Conservation (phyloP, 2,329 filamentous ascomycete species). For the Truncatella angustata region DNA sequence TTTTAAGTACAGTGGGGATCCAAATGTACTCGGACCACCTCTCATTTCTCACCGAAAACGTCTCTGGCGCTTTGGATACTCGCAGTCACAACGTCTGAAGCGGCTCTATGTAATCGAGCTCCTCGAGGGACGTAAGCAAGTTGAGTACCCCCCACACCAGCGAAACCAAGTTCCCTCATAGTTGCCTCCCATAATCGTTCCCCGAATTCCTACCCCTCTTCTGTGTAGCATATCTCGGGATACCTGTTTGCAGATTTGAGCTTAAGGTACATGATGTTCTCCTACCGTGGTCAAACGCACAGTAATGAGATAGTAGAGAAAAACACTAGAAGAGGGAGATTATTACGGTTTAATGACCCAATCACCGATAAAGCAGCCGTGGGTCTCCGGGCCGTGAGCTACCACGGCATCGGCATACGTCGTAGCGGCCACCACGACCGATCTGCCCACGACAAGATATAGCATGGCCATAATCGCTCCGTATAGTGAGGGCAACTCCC, state of each 20-base stretch:
- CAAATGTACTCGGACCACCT: too few species aligned
- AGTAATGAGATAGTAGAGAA: background rate
- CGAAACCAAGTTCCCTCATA: background rate
- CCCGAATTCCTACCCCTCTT: background rate
- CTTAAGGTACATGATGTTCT: too few species aligned
- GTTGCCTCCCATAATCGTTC: constrained; percentile 3
- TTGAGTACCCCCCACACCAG: too few species aligned
- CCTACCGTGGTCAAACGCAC: background rate
- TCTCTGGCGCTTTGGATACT: too few species aligned
- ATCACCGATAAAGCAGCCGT: background rate
- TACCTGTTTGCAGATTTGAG: background rate
- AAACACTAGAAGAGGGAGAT: background rate
- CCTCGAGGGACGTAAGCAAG: too few species aligned
- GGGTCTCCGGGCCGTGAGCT: background rate
- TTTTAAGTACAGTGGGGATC: too few species aligned
- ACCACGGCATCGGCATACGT: background rate
- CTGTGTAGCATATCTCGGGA: background rate
- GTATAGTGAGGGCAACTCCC: background rate
- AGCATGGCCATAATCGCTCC: background rate
- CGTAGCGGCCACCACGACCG: background rate
- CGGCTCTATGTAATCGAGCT: too few species aligned
- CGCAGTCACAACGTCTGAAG: too few species aligned
- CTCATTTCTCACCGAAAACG: too few species aligned
- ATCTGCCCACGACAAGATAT: background rate
- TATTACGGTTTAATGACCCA: constrained; percentile 3